A percentile compares a stretch with the other conserved stretches of the same genome.
Conservation (phyloP, 345 rosid species). For the Ricinus communis region DNA sequence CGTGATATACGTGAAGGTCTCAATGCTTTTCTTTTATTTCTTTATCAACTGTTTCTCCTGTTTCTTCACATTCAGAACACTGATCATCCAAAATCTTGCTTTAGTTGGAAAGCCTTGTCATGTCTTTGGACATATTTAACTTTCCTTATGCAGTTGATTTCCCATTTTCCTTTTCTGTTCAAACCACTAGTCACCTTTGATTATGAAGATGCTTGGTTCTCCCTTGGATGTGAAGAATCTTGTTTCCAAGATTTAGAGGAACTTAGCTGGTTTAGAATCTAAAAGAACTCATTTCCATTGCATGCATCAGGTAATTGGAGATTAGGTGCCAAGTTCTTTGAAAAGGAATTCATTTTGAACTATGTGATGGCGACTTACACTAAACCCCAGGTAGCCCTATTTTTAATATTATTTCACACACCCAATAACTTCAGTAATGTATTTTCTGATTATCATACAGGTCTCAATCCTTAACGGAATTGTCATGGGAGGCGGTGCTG, state of each 20-base stretch:
- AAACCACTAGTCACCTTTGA: neutral
- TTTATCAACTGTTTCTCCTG: neutral
- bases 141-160: no score
- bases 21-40: neutral
- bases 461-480: slow-evolving; percentile 80
- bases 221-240: neutral
- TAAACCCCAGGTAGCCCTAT: slow-evolving; percentile 59
- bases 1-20: slow-evolving; percentile 45
- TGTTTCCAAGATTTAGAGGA: neutral
- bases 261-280: neutral
- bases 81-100: neutral
- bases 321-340: slow-evolving; percentile 48
- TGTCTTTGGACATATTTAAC: neutral
- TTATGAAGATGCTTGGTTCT: neutral
- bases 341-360: slow-evolving; percentile 53
- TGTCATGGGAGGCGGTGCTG: slow-evolving; percentile 89
- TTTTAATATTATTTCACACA: neutral
- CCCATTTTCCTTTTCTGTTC: neutral
- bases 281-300: neutral
- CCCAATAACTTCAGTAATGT: neutral
- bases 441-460: slow-evolving; percentile 28
- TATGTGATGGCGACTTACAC: slow-evolving; percentile 66
- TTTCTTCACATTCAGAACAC: neutral
- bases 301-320: slow-evolving; percentile 55
- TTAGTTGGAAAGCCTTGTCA: neutral